Evolutionary conservation across 176 grass and related monocot species (phyloP), one percentile per base, ranked within the genome.

Genomic region (Ensete glaucum): DNA sequence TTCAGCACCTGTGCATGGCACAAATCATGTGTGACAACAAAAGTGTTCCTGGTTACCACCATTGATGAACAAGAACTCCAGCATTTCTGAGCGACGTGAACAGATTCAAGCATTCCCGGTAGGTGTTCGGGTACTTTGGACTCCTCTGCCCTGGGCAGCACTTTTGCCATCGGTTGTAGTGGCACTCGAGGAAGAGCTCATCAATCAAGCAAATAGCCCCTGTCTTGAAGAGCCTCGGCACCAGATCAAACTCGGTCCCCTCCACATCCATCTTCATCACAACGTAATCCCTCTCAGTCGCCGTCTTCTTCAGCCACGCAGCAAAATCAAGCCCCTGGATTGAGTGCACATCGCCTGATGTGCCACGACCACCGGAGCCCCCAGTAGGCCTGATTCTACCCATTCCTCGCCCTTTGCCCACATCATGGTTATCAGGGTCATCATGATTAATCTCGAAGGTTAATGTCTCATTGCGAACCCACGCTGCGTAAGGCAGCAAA

Each of bases 201-300:
- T 93, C 87, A 59, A 89, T 84, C 50, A 87, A 67, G 73, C 87
- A 93, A 25, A 87, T 87, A 34, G 76, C 87, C 8, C 87, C 85
- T 0, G 84, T 83, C 25, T 89, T 74, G 19, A 89, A 9, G 57
- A 93, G 68, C 71, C 74, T 86, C 12, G 87, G 85, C 64, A 93
- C 49, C 21, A 93, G 77, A 12, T 93, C 90, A 56, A 93, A 93
- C 64, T 93, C 90, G 3, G 90, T 83, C 3, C 90, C 90, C 64
- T 93, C 90, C 52, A 93, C 82, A 71, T 93, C 90, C 87, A 93
- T 93, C 83, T 93, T 93, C 87, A 93, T 83, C 76, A 93, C 90
- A 74, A 93, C 80, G 65, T 85, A 93, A 53, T 93, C 90, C 76
- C 75, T 86, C 57, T 85, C 80, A 24, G 84, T 83, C 57, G 74